Evolutionary conservation across 345 rosid species (phyloP), one percentile per base, ranked within the genome.

Genomic region (Salix udensis): DNA sequence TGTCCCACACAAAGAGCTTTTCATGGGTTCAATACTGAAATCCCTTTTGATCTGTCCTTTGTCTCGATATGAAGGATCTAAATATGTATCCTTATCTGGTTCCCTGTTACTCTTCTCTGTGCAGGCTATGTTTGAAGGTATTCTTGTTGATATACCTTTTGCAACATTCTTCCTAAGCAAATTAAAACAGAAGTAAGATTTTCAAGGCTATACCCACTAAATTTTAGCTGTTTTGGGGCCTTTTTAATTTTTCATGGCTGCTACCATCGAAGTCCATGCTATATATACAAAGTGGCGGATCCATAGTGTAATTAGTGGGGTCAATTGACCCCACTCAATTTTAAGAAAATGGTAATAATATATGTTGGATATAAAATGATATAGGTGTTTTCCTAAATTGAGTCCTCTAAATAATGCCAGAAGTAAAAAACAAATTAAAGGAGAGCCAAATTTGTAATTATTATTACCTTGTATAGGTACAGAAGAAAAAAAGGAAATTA

Each of bases 81-180:
- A 6, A 8, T 58, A n/a, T 11, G 62, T 1, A 58, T 58, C 14
- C 15, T 58, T 58, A 58, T 58, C 62, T 7, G n/a, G 61, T 46
- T 18, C n/a, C 48, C 14, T 64, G 19, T 77, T 73, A 11, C 72
- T 30, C 74, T 83, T 76, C 42, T 74, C 39, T 80, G 65, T 87
- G 86, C 87, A 96, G 99, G 98, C 98, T 62, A 92, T 96, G 97
- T 96, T 91, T 87, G 99, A 96, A 89, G 97, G 99, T 74, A 93
- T 96, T 87, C 92, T 96, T 55, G 98, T 96, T 83, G 99, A 96
- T 79, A 91, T 96, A 77, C 99, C 99, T 74, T 96, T 96, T 77
- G 97, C 99, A 67, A 92, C 98, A 66, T 96, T 96, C 91, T 96
- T 96, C 88, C 88, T 96, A 91, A 96, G 98, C 95, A 96, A 96